Evolutionary conservation across 805 yeast genomes (phyloP).

Genomic region (Saccharomyces mikatae): DNA sequence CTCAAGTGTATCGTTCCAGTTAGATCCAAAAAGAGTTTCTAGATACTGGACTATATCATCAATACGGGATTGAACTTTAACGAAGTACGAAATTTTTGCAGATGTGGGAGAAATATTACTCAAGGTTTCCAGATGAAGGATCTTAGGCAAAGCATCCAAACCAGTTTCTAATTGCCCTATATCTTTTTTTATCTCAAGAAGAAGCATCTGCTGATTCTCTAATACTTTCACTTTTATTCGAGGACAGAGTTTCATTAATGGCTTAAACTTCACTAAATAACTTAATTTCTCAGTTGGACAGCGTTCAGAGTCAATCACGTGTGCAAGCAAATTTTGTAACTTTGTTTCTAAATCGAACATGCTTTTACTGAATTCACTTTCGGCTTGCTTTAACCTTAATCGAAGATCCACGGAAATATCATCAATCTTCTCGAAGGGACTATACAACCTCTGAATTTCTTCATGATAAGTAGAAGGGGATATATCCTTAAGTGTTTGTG

Average conservation of each 20-base stretch:
- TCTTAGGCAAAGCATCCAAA: conserved; percentile 30
- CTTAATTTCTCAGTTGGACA: conserved; percentile 42
- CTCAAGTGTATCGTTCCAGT: conserved; percentile 56
- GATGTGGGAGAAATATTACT: conserved; percentile 43
- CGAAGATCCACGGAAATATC: conserved; percentile 30
- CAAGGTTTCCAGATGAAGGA: conserved; percentile 31
- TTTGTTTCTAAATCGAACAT: conserved; percentile 39
- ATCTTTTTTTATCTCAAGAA: conserved; percentile 43
- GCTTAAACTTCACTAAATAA: conserved; percentile 41
- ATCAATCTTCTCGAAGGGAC: conserved; percentile 32
- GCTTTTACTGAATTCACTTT: conserved; percentile 36
- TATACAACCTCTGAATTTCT: conserved; percentile 37
- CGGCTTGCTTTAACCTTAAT: conserved; percentile 34
- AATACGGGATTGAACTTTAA: conserved; percentile 42
- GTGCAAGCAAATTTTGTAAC: conserved; percentile 36
- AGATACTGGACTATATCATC: conserved; percentile 37
- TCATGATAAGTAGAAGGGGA: conserved; percentile 4
- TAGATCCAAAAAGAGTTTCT: conserved; percentile 46
- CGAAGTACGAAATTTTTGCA: conserved; percentile 43
- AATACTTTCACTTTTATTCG: conserved; percentile 50
- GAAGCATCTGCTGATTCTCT: conserved; percentile 47
- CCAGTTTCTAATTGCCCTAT: conserved; percentile 36
- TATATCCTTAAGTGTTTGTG: conserved; percentile 25
- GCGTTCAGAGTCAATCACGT: conserved; percentile 30
- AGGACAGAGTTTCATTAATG: conserved; percentile 41